Evolutionary conservation across 495 filamentous ascomycete species (phyloP), one percentile per base, ranked within the genome.

Genomic region (Neurospora discreta): DNA sequence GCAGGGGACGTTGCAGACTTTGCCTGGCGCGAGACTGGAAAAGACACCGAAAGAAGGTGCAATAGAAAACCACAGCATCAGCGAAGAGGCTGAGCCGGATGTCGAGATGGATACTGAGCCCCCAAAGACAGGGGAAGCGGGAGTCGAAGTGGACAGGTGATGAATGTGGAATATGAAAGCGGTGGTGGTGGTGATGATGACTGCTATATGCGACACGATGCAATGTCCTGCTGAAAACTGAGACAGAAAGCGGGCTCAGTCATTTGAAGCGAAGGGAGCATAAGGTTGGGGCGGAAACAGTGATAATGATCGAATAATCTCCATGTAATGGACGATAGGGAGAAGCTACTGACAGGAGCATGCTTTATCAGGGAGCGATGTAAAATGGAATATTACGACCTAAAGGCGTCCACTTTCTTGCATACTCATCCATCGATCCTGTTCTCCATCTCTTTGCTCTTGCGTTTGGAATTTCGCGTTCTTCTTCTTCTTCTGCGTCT

Each of bases 1-100:
- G 26, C 75, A 78, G 23, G 70, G 70, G 52, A 30, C 52, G 5
- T 74, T 82, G 58, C 82, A 84, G 69, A 83, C 80, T 26, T 68
- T 85, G 3, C 81, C 81, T 1, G 79, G 81, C 70, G 76, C 80
- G 11, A 84, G 72, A 70, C 3, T 81, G 69, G 75, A 79, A 40
- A 11, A 68, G 10, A 20, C 69, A 26, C 42, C 23, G 20, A 72
- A 71, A 38, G 52, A 65, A 26, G 23, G 26, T 16, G 52, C 23
- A 16, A 65, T 65, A 16, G 52, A 65, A 65, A 65, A 65, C 52
- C 26, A 65, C 26, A 65, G 52, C 18, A 65, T 65, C 52, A 33
- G 52, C 15, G 52, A 65, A 65, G 52, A 65, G 52, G 52, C 23
- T 60, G 52, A 60, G 52, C 26, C 26, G 26, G 52, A 33, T 13